Base-by-base conservation (phyloP, 495 filamentous ascomycete species). In the Penicillium longicatenatum region DNA sequence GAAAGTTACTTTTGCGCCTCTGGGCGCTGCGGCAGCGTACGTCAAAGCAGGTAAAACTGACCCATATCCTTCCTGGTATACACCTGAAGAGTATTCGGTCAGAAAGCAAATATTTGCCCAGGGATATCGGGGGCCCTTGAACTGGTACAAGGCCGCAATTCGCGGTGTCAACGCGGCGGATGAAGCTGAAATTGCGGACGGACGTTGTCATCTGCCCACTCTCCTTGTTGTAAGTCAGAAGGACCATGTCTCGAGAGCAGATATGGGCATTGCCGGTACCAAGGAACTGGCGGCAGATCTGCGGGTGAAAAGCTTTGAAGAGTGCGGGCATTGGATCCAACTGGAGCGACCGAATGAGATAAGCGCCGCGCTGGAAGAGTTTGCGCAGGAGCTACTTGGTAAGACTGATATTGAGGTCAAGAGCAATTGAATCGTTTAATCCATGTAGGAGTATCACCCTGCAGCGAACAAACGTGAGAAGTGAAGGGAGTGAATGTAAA, bases 331-430 rank as follows among this genome's bases (percentile, higher is more conserved):
- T 17, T 43, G 41, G 41, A 43, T 43, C 19, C 41, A 43, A n/a
- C 41, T 43, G 41, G 16, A 43, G n/a, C 41, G 41, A 43, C 41
- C 41, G 41, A 14, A 20, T n/a, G 41, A 43, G 41, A 43, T 43
- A 10, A 43, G 19, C 41, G 11, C 6, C 26, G 26, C 26, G 3
- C n/a, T 43, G 1, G 14, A 43, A 20, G 41, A 43, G 41, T 43
- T 43, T 43, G n/a, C 16, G 19, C 41, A 3, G 41, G 41, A 43
- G 41, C 14, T 43, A 14, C 3, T 43, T 43, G 41, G 1, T 43
- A 43, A 17, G n/a, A 39, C 1, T 14, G n/a, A 39, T 3, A 4
- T 10, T 39, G 35, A 4, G 9, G n/a, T 39, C 35, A 39, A 0
- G 35, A 17, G n/a, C 9, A 39, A 5, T 39, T 39, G 2, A 39